A percentile compares a stretch with the other conserved stretches of the same genome.
Conservation (phyloP, 495 filamentous ascomycete genomes). For the Hypoxylon crocopeplum region DNA sequence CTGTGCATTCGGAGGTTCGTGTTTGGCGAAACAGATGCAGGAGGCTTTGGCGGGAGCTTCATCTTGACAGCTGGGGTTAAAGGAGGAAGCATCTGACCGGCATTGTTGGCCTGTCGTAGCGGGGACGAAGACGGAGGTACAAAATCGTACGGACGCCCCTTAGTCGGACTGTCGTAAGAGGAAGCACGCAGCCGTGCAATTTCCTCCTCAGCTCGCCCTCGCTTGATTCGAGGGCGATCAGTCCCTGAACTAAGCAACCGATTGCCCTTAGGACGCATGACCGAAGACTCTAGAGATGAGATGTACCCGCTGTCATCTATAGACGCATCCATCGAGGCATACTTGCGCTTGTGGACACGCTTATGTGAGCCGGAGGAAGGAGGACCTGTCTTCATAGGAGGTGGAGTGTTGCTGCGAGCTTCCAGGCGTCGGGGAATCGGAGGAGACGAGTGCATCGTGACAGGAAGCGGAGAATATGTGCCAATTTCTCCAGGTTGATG, state of each 20-base stretch:
- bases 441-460: slow-evolving; percentile 81
- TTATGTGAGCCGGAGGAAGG: slow-evolving; percentile 62
- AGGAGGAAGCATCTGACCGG: slow-evolving; percentile 73
- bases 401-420: slow-evolving; percentile 74
- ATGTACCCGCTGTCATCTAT: slow-evolving; percentile 98
- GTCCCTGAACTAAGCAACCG: slow-evolving; percentile 75
- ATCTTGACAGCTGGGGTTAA: slow-evolving; percentile 89
- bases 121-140: slow-evolving; percentile 60
- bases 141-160: slow-evolving; percentile 56
- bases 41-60: slow-evolving; percentile 79
- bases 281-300: slow-evolving; percentile 95
- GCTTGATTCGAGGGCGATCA: slow-evolving; percentile 78
- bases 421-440: slow-evolving; percentile 72
- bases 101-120: slow-evolving; percentile 63
- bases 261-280: slow-evolving; percentile 68
- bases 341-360: slow-evolving; percentile 73
- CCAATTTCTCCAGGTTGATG: slow-evolving; percentile 63
- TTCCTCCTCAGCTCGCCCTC: slow-evolving; percentile 90
- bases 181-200: slow-evolving; percentile 93
- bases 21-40: slow-evolving; percentile 88
- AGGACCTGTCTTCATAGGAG: slow-evolving; percentile 66
- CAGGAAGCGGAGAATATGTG: slow-evolving; percentile 64
- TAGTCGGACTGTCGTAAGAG: slow-evolving; percentile 90
- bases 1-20: slow-evolving; percentile 94
- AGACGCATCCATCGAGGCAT: slow-evolving; percentile 76